A percentile compares a stretch with the other conserved stretches of the same genome.
Conservation (phyloP, 2,329 filamentous ascomycete genomes). For the Penicillium paneum region DNA sequence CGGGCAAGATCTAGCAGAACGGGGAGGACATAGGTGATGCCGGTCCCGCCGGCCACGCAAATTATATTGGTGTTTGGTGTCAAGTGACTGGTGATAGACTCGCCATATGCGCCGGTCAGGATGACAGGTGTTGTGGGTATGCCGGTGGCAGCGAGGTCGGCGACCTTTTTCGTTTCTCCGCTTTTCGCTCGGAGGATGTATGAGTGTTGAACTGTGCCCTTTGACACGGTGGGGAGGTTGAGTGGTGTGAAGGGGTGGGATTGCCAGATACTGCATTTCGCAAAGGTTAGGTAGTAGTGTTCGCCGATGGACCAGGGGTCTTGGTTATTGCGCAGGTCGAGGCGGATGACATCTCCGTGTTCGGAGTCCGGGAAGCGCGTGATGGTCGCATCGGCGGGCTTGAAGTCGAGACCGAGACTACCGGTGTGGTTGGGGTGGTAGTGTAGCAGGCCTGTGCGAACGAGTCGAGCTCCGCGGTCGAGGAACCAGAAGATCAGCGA, state of each 20-base stretch:
- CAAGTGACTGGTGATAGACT: constrained; percentile 44
- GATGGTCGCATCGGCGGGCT: constrained; percentile 40
- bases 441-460: constrained; percentile 61
- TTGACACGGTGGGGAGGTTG: constrained; percentile 48
- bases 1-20: constrained; percentile 41
- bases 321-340: constrained; percentile 64
- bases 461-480: constrained; percentile 59
- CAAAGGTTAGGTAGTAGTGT: constrained; percentile 69
- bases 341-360: constrained; percentile 61
- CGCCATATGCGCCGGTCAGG: constrained; percentile 63
- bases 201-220: constrained; percentile 21
- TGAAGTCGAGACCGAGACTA: constrained; percentile 31
- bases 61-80: constrained; percentile 47
- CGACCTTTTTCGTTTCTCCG: constrained; percentile 26
- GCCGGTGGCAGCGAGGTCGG: constrained; percentile 17
- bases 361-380: constrained; percentile 55
- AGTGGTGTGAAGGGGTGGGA: constrained; percentile 68
- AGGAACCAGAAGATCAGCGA: constrained; percentile 63
- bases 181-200: constrained; percentile 52
- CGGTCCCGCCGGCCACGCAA: constrained; percentile 57
- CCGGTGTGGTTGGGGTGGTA: constrained; percentile 13
- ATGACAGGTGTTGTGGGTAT: constrained; percentile 53
- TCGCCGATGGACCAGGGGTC: constrained; percentile 64
- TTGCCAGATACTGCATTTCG: constrained; percentile 66
- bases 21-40: constrained; percentile 57